Evolutionary conservation across 495 filamentous ascomycete species (phyloP), one percentile per base, ranked within the genome.

Genomic region (Penicillium pulvis): DNA sequence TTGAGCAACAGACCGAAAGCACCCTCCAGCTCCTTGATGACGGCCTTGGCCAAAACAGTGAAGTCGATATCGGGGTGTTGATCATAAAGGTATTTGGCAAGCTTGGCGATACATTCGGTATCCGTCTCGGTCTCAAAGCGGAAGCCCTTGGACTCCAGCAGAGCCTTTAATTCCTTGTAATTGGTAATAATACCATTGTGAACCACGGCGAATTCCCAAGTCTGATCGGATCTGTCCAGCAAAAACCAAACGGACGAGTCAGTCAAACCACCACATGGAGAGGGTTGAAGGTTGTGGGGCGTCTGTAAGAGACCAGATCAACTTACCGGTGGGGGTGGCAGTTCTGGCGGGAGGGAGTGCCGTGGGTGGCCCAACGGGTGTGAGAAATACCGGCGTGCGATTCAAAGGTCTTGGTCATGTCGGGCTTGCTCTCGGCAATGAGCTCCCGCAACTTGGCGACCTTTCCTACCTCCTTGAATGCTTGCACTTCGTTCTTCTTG

Each of bases 181-280:
- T 98, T 98, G 80, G 94, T 98, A 80, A 98, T 98, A 82, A 98
- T 98, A 72, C 94, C 94, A 76, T 98, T 98, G 87, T 98, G 94
- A 44, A 97, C 93, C 65, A 98, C 89, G 57, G 92, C 84, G 73
- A 98, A 98, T 75, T 98, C 87, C 91, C 92, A 98, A 65, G 79
- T 89, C 66, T 88, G 86, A 70, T 98, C 94, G 45, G 85, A 88
- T 60, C 84, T 85, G 58, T 30, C 4, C 11, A 35, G 10, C 11
- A 28, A 30, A n/a, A 11, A 44, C 14, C 9, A 28, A 2, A 28
- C 4, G 28, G 28, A 41, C 3, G 10, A 9, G 7, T 30, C 31
- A 23, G 39, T 16, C 14, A 30, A 19, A 9, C 24, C 6, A 35
- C n/a, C 26, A 26, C 20, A 35, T 19, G 12, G 17, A 39, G 20